These are phyloP conservation scores for Phoma sp. DNA, from an alignment of 2,329 filamentous ascomycete genomes.

Conservation along the genomic window DNA sequence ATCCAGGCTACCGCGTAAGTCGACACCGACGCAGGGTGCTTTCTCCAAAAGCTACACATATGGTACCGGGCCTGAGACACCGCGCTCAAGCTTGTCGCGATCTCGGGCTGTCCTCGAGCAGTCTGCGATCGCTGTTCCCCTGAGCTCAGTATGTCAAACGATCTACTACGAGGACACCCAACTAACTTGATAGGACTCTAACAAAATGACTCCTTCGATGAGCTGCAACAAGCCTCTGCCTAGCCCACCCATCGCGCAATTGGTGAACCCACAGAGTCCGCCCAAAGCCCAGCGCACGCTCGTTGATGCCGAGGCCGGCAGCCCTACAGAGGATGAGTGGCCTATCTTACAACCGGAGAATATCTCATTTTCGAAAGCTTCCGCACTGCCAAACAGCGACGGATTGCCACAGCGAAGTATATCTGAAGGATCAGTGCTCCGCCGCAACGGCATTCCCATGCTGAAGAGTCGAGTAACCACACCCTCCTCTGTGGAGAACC, in stretches of 20 bases:
- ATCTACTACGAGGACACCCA: background rate
- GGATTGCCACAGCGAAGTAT: constrained; percentile 3
- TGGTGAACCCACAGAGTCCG: constrained; percentile 41
- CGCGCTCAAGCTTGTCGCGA: constrained; percentile 7
- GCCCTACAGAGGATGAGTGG: constrained; percentile 35
- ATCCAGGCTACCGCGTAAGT: constrained; percentile 42
- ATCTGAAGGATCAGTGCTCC: constrained; percentile 5
- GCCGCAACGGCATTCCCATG: background rate
- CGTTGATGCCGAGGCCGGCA: constrained; percentile 49
- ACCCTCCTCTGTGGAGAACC: background rate
- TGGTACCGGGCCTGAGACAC: background rate
- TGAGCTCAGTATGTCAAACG: background rate
- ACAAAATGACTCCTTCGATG: constrained; percentile 3
- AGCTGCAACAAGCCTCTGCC: constrained; percentile 49
- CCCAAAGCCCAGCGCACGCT: constrained; percentile 47
- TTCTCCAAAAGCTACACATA: constrained; percentile 1
- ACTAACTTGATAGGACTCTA: constrained; percentile 14
- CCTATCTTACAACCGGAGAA: constrained; percentile 37
- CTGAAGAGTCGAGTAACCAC: background rate
- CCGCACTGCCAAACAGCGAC: background rate
- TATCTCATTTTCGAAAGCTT: constrained; percentile 1
- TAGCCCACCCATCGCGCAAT: constrained; percentile 44
- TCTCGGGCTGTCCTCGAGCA: background rate
- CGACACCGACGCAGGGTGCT: constrained; percentile 16
- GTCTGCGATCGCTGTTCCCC: background rate